Conservation (phyloP, 352 stramenopile species). For the Saprolegnia parasitica region DNA sequence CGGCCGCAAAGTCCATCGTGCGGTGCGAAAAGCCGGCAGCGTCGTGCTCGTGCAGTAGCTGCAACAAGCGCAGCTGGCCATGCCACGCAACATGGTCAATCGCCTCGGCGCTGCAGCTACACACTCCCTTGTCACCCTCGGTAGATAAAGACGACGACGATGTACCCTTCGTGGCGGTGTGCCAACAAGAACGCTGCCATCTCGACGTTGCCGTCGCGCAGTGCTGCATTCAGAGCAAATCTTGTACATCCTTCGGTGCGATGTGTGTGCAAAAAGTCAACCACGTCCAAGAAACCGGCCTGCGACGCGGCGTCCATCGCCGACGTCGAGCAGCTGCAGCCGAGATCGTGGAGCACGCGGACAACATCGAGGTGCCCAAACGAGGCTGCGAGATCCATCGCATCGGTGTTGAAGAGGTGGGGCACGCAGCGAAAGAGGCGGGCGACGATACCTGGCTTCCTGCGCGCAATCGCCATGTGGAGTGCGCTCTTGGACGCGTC, state of each 20-base stretch:
- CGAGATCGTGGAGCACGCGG: background rate
- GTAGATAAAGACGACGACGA: background rate
- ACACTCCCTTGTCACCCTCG: background rate
- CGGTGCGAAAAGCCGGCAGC: slow-evolving; percentile 8
- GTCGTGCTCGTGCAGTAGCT: slow-evolving; percentile 14
- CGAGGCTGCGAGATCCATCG: slow-evolving; percentile 19
- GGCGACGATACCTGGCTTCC: slow-evolving; percentile 1
- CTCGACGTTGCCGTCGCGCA: slow-evolving; percentile 16
- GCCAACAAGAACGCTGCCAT: slow-evolving; percentile 6
- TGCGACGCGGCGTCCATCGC: slow-evolving; percentile 23
- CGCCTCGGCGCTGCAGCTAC: slow-evolving; percentile 7
- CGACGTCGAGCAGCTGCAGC: slow-evolving; percentile 14
- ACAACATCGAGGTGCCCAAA: slow-evolving; percentile 26
- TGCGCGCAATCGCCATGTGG: slow-evolving; percentile 20
- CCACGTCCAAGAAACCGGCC: slow-evolving; percentile 5
- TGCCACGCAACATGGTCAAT: slow-evolving; percentile 9
- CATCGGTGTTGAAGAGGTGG: slow-evolving; percentile 3
- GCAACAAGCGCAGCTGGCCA: slow-evolving; percentile 1
- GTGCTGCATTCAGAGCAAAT: slow-evolving; percentile 18
- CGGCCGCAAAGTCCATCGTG: slow-evolving; percentile 24
- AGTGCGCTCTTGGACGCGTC: background rate
- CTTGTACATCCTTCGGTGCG: slow-evolving; percentile 22
- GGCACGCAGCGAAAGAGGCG: slow-evolving; percentile 10
- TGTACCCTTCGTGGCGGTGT: slow-evolving; percentile 18
- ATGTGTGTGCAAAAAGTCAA: slow-evolving; percentile 8